Conservation (phyloP, 352 stramenopile genomes). For the Elongisporangium prolatum region DNA sequence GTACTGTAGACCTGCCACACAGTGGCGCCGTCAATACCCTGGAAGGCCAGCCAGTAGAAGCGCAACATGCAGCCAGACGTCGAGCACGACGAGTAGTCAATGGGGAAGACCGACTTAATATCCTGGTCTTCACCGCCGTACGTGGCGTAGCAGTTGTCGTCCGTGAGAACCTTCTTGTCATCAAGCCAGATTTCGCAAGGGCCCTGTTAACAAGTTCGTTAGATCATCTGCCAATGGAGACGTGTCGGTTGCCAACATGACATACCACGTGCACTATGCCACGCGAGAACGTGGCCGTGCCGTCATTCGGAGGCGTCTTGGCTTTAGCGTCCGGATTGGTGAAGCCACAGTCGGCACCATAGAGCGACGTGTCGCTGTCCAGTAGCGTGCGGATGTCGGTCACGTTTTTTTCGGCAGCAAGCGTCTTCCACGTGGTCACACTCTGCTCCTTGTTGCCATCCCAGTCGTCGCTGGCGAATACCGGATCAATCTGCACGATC, state of each 20-base stretch:
- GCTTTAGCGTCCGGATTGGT: constrained; percentile 5
- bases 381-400: constrained; percentile 7
- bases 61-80: constrained; percentile 19
- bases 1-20: constrained; percentile 10
- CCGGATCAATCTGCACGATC: constrained; percentile 27
- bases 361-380: constrained; percentile 9
- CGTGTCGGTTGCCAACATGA: not conserved
- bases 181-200: constrained; percentile 26
- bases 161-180: constrained; percentile 16
- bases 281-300: constrained; percentile 13
- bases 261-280: constrained; percentile 9
- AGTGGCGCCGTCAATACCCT: not conserved
- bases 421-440: constrained; percentile 15
- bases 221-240: not conserved
- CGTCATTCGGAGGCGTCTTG: constrained; percentile 10
- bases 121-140: constrained; percentile 12
- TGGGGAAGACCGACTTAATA: constrained; percentile 21
- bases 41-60: constrained; percentile 8
- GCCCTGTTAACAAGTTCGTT: constrained; percentile 4
- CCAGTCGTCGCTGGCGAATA: constrained; percentile 21
- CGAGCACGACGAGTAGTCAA: constrained; percentile 21
- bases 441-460: constrained; percentile 28
- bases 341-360: constrained; percentile 12
- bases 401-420: constrained; percentile 1
- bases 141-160: constrained; percentile 17